Conservation (phyloP, 1,284 basidiomycete genomes). For the Wallemia ichthyophaga region DNA sequence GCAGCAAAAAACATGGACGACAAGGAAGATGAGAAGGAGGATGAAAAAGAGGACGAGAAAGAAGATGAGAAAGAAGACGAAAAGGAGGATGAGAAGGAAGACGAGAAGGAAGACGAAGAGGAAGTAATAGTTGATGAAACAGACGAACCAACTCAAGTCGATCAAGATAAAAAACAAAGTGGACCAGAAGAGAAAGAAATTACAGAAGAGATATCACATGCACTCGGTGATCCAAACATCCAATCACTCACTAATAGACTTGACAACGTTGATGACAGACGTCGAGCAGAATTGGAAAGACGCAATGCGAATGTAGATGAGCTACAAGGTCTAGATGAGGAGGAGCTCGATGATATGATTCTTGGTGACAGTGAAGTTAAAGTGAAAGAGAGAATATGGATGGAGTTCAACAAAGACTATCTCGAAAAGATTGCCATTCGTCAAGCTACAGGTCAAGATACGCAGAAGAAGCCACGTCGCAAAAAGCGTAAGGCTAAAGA, state of each 20-base stretch:
- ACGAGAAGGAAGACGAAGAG: constrained; percentile 7
- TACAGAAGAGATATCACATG: constrained; percentile 15
- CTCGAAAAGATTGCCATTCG: constrained; percentile 56
- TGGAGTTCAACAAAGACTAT: constrained; percentile 81
- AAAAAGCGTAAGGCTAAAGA: constrained; percentile 34
- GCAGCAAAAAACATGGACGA: too few species aligned
- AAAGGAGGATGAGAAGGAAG: constrained; percentile 13
- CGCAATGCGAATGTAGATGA: constrained; percentile 21
- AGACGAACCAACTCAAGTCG: too few species aligned
- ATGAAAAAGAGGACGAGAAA: constrained; percentile 5
- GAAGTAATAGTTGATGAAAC: constrained; percentile 9
- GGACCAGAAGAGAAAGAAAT: constrained; percentile 22
- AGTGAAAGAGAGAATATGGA: constrained; percentile 84
- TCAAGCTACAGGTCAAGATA: constrained; percentile 9
- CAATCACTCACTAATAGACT: constrained; percentile 25
- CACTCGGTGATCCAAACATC: constrained; percentile 18
- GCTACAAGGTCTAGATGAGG: constrained; percentile 57
- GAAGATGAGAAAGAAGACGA: constrained; percentile 11
- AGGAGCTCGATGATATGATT: constrained; percentile 56
- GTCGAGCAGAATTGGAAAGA: neutral
- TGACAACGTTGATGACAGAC: constrained; percentile 26
- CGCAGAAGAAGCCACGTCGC: constrained; percentile 21
- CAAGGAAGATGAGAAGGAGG: too few species aligned
- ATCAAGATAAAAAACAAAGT: too few species aligned
- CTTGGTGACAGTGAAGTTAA: constrained; percentile 57